Evolutionary conservation across 2,329 filamentous ascomycete genomes (phyloP), one percentile per base, ranked within the genome.

Genomic region (Ustulina deusta): DNA sequence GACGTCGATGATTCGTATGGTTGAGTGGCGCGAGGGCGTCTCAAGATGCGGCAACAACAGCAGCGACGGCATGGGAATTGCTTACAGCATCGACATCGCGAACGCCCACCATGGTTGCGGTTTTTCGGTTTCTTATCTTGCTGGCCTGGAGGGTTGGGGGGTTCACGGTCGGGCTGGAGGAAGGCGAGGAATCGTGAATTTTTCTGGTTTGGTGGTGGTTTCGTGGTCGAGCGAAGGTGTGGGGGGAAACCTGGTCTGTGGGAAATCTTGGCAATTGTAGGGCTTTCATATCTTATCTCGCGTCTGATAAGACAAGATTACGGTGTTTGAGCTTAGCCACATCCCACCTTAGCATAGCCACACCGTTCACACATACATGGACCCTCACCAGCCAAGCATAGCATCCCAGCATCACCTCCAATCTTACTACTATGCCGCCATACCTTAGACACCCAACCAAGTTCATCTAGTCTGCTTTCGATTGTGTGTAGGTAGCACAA

Each of bases 21-120:
- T 55, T 56, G 52, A 22, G 40, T 20, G 67, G 64, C 55, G 65
- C 65, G 69, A 71, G 69, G 59, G 63, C 58, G 55, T 70, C 66
- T 66, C 54, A 58, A 52, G 62, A 61, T 60, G 51, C 56, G 40
- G 46, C 42, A 52, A 15, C 15, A 51, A 17, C 48, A n/a, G 48
- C 4, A 34, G 42, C 22, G 42, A 15, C 11, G 56, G 40, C 55
- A 69, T 69, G 66, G n/a, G 61, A 74, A 77, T 89, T 15, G 20
- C 89, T 84, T 90, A 92, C 90, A 46, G 68, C 65, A 88, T 93
- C 91, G 83, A 94, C 92, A 86, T 94, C 92, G 85, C 92, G 91
- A 85, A 95, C 92, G 79, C 91, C 88, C 81, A 86, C 84, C 92
- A 94, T 94, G 83, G 87, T 93, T 85, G 85, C 86, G 87, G 86